Base-by-base conservation (phyloP, 2,329 filamentous ascomycete genomes). In the Beauveria pseudobassiana region DNA sequence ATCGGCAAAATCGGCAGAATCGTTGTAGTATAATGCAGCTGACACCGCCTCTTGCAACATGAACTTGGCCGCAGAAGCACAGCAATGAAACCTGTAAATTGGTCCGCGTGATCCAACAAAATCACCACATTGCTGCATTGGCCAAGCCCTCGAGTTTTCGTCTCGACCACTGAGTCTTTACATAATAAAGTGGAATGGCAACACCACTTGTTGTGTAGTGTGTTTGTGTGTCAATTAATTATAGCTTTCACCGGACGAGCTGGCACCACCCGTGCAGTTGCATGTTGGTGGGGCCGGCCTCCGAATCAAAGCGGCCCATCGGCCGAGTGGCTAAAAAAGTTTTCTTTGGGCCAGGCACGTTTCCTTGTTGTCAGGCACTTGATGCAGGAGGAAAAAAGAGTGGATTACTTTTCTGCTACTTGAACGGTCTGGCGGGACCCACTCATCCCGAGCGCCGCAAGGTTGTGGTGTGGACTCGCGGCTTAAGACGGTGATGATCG, bases 401-500 rank as follows among this genome's bases (percentile, higher is more conserved):
- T 40, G 20, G 20, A 28, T 43, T 20, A 14, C 28, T 20, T 22
- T 28, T 45, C 12, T 34, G 8, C 12, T 54, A 43, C n/a, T 34
- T 56, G 7, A 3, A 22, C 56, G 56, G 51, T 59, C 10, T 38
- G 5, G 20, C 6, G 8, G 20, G 30, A 43, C 45, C 46, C 56
- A 59, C 56, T 22, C 2, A 45, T 43, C 12, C 56, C 56, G 56
- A 58, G 48, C 38, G 34, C 56, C 46, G 56, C 18, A 5, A 18
- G 2, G 34, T 38, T 22, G 24, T 20, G 56, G 43, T 50, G 56
- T 59, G 30, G 30, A 40, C 34, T 30, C 30, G 42, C 59, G 59
- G 59, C 59, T 62, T 62, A 45, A 57, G 5, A 51, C 59, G 59
- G 59, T 57, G 52, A 62, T 57, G 53, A 52, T 57, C 59, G 59